Conservation (phyloP, 2,329 filamentous ascomycete genomes). For the Cladosporium sp. region DNA sequence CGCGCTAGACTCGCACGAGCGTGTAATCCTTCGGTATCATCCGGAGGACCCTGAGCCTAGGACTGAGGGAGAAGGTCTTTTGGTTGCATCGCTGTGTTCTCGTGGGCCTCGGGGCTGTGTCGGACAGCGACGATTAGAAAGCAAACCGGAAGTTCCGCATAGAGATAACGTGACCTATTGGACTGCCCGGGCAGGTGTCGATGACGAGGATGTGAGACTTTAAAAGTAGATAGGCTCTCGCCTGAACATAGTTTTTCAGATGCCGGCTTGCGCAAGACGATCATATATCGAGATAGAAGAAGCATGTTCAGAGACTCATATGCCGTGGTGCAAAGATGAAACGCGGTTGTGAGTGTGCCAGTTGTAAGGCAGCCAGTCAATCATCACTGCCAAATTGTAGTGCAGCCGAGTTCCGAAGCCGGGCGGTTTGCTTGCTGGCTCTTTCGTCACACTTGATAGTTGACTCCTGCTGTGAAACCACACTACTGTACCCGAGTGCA, state of each 20-base stretch:
- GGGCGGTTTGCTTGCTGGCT: neutral
- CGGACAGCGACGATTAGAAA: neutral
- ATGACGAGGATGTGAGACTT: neutral
- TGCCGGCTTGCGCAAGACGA: neutral
- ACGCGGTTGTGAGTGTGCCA: neutral
- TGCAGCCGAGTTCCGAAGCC: neutral
- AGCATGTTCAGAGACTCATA: neutral
- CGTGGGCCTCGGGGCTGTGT: neutral
- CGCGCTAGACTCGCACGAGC: conserved; percentile 5
- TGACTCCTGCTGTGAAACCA: neutral
- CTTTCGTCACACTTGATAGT: conserved; percentile 5
- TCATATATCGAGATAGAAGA: neutral
- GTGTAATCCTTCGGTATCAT: conserved; percentile 12
- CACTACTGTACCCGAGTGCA: conserved; percentile 8
- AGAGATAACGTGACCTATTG: neutral
- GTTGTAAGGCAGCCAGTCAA: neutral
- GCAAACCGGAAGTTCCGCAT: neutral
- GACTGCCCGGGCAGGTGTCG: neutral
- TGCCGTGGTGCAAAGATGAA: neutral
- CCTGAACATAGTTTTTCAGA: neutral
- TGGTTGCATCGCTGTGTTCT: neutral
- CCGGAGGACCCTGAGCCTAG: conserved; percentile 8
- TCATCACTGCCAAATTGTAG: neutral
- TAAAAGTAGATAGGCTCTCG: neutral
- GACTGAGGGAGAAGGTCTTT: neutral